Percentiles rank a stretch among this genome's conserved stretches.
phyloP scores from a whole-genome alignment of 2,329 filamentous ascomycete species.

The Fusarium mangiferae region DNA sequence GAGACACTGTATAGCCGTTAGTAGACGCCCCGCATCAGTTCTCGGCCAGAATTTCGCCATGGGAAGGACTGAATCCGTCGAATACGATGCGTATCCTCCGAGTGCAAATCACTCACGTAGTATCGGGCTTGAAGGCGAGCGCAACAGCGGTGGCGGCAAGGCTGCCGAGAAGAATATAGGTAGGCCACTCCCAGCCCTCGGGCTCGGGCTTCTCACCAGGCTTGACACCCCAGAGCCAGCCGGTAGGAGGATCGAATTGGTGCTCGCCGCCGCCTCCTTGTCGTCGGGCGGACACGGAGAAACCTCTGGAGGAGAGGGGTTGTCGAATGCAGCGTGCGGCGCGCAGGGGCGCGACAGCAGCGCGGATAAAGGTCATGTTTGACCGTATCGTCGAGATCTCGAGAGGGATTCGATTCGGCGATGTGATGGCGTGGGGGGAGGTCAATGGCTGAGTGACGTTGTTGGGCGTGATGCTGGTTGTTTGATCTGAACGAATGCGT shows the following conservation, averaged over 20 bases:
- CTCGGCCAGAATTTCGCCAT: not conserved
- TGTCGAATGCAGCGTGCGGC: constrained; percentile 53
- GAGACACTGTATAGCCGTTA: constrained; percentile 78
- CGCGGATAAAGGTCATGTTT: constrained; percentile 52
- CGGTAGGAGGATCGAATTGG: constrained; percentile 88
- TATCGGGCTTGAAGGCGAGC: constrained; percentile 98
- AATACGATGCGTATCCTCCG: not conserved
- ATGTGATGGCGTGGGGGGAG: constrained; percentile 36
- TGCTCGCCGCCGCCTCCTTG: constrained; percentile 63
- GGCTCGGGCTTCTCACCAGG: constrained; percentile 95
- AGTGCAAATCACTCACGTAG: constrained; percentile 76
- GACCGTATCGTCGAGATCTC: constrained; percentile 31
- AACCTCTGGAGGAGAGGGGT: constrained; percentile 49
- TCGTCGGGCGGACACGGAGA: constrained; percentile 58
- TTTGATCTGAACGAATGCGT: constrained; percentile 33
- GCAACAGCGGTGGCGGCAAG: constrained; percentile 78
- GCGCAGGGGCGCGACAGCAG: constrained; percentile 51
- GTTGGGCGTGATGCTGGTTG: constrained; percentile 37
- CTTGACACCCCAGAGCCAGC: constrained; percentile 94
- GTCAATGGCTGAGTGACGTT: constrained; percentile 45
- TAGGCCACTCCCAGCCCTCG: constrained; percentile 94
- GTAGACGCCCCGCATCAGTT: constrained; percentile 28
- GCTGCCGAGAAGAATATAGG: constrained; percentile 85
- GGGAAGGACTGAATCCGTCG: not conserved
- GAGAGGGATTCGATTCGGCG: constrained; percentile 34